Evolutionary conservation across 768 basidiomycete genomes (phyloP).

Genomic region (Mycena kentingensis): DNA sequence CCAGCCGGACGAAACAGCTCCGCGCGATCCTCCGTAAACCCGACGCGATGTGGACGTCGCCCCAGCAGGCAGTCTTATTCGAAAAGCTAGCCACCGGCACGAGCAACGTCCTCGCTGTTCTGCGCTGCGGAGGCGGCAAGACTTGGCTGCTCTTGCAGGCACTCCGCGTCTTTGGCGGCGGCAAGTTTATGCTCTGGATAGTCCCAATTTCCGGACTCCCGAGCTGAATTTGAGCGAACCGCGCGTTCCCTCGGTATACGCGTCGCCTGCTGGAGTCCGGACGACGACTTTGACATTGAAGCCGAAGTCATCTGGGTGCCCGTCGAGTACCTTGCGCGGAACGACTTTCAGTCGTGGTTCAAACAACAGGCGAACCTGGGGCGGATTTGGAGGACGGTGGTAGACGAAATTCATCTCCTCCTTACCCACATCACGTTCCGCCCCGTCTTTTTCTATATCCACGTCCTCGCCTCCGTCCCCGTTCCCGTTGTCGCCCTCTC

Average conservation of each 20-base stretch:
- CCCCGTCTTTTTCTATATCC: background rate
- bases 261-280: background rate
- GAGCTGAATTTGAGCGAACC: background rate
- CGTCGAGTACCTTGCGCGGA: background rate
- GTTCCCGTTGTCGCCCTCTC: background rate
- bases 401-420: conserved; percentile 5
- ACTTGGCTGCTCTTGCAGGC: background rate
- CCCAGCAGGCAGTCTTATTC: background rate
- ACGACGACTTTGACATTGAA: background rate
- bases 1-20: background rate
- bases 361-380: background rate
- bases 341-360: background rate
- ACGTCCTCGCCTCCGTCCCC: background rate
- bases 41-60: background rate
- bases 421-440: conserved; percentile 3
- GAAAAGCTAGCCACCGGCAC: conserved; percentile 3
- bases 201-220: conserved; percentile 2
- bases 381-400: conserved; percentile 1
- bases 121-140: conserved; percentile 5
- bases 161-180: background rate
- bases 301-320: conserved; percentile 1
- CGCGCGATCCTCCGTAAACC: background rate
- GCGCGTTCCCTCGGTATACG: background rate
- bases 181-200: background rate
- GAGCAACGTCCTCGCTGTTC: conserved; percentile 1